Evolutionary conservation across 805 yeast species (phyloP), one percentile per base, ranked within the genome.

Genomic region (Priceomyces castillae): DNA sequence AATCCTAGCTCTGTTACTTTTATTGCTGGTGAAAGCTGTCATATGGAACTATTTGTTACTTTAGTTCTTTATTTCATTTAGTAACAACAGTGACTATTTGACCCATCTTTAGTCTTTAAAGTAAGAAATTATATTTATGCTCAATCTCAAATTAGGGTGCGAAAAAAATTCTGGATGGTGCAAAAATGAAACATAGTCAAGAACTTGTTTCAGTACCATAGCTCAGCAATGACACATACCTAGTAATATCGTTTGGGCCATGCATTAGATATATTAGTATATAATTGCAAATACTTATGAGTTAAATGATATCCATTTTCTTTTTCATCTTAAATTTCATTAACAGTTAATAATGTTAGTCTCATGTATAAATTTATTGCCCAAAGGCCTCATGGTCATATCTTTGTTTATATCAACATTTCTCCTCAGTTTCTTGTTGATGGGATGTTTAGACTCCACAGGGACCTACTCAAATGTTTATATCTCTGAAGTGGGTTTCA

Each of bases 391-490:
- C 18, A 7, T 33, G 19, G 48, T 75, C 7, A 25, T 72, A 0
- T 50, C 77, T 2, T 65, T 78, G 28, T 61, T 81, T 47, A 73
- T 81, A 15, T 56, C 77, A 1, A 63, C 74, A 2, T 73, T 81
- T 45, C 58, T 84, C 4, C 58, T 82, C 15, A 68, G 79, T 1
- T 82, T 81, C 56, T 61, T 82, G 4, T 60, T 82, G 10, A 54
- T 81, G 4, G 85, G 89, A 2, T 80, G 85, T 42, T 69, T 76
- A 16, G 65, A 65, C 15, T 43, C 67, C 0, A 46, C 64, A 4
- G 34, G 62, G 0, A 59, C 72, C 0, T 81, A 77, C 52, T 70
- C 80, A 2, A 67, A 76, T 1, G 73, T 77, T 0, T 82, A 70
- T 47, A 53, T 82, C 39, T 67, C 77, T n/a, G 67, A 71, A 37